Evolutionary conservation across 192 early-diverging fungal genomes (phyloP).

Genomic region (Cetraspora pellucida): DNA sequence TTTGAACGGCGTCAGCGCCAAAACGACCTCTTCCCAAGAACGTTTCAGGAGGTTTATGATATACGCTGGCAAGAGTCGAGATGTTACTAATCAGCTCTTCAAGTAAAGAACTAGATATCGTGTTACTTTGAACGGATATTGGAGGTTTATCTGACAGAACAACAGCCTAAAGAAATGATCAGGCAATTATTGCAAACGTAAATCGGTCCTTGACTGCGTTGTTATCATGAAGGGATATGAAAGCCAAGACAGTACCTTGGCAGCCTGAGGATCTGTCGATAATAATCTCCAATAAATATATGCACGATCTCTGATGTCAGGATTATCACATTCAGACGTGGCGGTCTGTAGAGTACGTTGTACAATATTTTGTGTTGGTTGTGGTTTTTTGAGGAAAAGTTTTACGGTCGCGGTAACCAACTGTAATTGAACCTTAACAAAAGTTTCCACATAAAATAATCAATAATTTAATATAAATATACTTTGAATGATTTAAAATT

Average conservation of each 20-base stretch:
- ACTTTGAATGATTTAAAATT: no score
- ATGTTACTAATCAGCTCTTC: constrained; percentile 90
- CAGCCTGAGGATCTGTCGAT: constrained; percentile 90
- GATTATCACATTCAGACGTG: constrained; percentile 87
- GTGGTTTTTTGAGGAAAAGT: constrained; percentile 90
- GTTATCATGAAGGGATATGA: neutral
- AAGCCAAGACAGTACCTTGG: constrained; percentile 59
- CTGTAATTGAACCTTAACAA: constrained; percentile 83
- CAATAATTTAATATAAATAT: neutral
- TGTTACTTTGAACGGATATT: constrained; percentile 67
- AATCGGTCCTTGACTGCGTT: neutral
- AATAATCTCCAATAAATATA: constrained; percentile 98
- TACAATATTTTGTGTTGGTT: constrained; percentile 82
- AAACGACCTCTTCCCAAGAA: constrained; percentile 71
- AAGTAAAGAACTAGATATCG: constrained; percentile 72
- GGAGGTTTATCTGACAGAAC: constrained; percentile 89
- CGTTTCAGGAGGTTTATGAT: constrained; percentile 84
- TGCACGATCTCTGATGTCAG: constrained; percentile 94
- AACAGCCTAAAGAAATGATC: constrained; percentile 59
- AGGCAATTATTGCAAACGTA: neutral
- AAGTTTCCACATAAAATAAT: constrained; percentile 2
- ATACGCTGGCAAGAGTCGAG: constrained; percentile 88
- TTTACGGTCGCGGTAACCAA: constrained; percentile 91
- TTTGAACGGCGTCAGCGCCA: constrained; percentile 59
- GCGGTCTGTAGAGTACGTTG: constrained; percentile 85